Base-by-base conservation (phyloP, 345 rosid species). In the Murraya paniculata region DNA sequence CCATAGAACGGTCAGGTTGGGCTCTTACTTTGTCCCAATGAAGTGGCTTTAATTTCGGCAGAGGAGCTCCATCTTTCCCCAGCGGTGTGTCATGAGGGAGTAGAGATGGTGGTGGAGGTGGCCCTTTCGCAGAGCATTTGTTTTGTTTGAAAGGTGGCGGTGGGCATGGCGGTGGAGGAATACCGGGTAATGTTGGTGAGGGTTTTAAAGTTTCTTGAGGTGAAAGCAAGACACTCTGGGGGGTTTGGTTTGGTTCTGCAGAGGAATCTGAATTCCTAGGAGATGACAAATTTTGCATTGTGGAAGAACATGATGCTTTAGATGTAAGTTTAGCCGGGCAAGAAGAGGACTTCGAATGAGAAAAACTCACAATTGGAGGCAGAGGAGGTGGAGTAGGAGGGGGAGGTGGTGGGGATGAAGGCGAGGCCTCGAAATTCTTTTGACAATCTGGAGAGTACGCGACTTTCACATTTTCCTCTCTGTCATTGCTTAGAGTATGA, bases 21-120 rank as follows among this genome's bases (percentile, higher is more conserved):
- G 98, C 98, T 83, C 98, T 94, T n/a, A 96, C 99, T 88, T 94
- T 96, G 91, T 96, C 98, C 99, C 99, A 96, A 5, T 96, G 99
- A 75, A 96, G 98, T 6, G 99, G 99, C 88, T 96, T 96, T 82
- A 96, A 64, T 84, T 96, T 96, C 66, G 99, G 89, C 50, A 96
- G 76, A 64, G 94, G 91, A 38, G 82, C 71, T 86, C 98, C 97
- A 65, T 91, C 93, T 87, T 91, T 94, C 7, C 97, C 93, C 62
- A 80, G 5, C 8, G 92, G 84, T 22, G 84, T 71, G 68, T 77
- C 77, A 16, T 73, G 87, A 72, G 90, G 80, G 74, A 86, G 76
- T n/a, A 75, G 87, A 45, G 90, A 82, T 71, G 95, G 90, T 13
- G 93, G 86, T 9, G 97, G 94, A 55, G 97, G 99, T 5, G 92